A percentile compares a stretch with the other conserved stretches of the same genome.
phyloP scores from a whole-genome alignment of 2,329 filamentous ascomycete species.

The Leptographium flavum region DNA sequence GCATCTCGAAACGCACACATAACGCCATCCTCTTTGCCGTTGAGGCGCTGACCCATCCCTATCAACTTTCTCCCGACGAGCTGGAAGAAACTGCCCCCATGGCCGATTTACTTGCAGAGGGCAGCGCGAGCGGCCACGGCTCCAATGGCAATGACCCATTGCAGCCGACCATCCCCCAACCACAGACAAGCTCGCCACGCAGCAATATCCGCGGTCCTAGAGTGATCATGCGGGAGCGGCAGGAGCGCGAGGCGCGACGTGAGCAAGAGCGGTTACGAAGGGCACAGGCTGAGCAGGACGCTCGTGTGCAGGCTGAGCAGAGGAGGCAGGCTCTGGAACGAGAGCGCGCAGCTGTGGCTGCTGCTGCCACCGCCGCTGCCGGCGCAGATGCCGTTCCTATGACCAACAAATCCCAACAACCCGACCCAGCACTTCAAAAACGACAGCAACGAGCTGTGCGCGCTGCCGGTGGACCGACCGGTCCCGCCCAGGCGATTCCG shows the following conservation, averaged over 20 bases:
- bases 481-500: not conserved
- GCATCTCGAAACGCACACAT: slow-evolving; percentile 71
- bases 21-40: slow-evolving; percentile 85
- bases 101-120: slow-evolving; percentile 59
- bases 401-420: slow-evolving; percentile 12
- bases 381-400: slow-evolving; percentile 11
- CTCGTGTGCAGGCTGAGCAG: slow-evolving; percentile 38
- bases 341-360: slow-evolving; percentile 25
- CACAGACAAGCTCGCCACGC: slow-evolving; percentile 39
- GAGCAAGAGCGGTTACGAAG: slow-evolving; percentile 50
- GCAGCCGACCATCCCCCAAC: slow-evolving; percentile 29
- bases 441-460: slow-evolving; percentile 20
- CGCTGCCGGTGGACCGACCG: slow-evolving; percentile 6
- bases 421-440: slow-evolving; percentile 20
- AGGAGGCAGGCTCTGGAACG: slow-evolving; percentile 18
- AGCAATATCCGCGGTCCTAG: slow-evolving; percentile 65
- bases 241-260: slow-evolving; percentile 58
- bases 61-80: slow-evolving; percentile 69
- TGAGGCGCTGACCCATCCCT: slow-evolving; percentile 72
- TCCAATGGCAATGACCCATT: slow-evolving; percentile 41
- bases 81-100: slow-evolving; percentile 84
- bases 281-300: slow-evolving; percentile 43
- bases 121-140: slow-evolving; percentile 33
- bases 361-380: slow-evolving; percentile 17
- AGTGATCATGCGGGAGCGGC: slow-evolving; percentile 81